These are phyloP conservation scores for Megacollybia platyphylla DNA, from an alignment of 1,284 basidiomycete species.

Conservation along the genomic window DNA sequence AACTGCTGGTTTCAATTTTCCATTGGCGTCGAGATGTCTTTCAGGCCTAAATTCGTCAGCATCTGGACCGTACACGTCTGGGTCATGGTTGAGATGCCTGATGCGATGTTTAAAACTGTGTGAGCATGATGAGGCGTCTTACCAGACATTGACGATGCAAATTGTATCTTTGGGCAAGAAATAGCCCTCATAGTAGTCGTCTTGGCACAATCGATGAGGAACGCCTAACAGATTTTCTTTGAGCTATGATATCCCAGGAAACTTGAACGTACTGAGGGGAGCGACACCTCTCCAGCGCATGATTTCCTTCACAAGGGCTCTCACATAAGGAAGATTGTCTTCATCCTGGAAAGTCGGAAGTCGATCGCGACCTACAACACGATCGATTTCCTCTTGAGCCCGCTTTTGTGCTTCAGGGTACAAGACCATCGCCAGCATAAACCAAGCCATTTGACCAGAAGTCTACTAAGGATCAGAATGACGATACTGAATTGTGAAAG, in stretches of 20 bases:
- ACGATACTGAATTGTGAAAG: neutral
- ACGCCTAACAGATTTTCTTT: neutral
- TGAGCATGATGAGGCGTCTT: neutral
- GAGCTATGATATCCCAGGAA: neutral
- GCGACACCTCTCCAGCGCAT: constrained; percentile 7
- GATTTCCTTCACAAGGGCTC: constrained; percentile 5
- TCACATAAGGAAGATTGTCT: neutral
- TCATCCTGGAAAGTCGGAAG: constrained; percentile 1
- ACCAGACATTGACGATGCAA: constrained; percentile 10
- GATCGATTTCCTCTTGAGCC: constrained; percentile 1
- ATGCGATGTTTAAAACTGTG: neutral
- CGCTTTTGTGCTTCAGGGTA: constrained; percentile 1
- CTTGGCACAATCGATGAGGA: constrained; percentile 6
- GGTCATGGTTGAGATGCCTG: constrained; percentile 10
- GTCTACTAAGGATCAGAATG: neutral
- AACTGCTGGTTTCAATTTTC: constrained; percentile 8
- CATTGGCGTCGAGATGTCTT: constrained; percentile 12
- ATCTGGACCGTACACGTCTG: constrained; percentile 10
- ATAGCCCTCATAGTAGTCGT: constrained; percentile 10
- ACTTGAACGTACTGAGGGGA: constrained; percentile 5
- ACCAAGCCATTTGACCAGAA: constrained; percentile 2
- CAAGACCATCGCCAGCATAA: constrained; percentile 1
- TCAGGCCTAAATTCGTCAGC: constrained; percentile 11
- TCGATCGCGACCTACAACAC: constrained; percentile 2
- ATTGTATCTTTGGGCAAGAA: constrained; percentile 9